Percentiles rank a stretch among this genome's conserved stretches.
phyloP scores from a whole-genome alignment of 306 rosid genomes.

The Glycine soja region DNA sequence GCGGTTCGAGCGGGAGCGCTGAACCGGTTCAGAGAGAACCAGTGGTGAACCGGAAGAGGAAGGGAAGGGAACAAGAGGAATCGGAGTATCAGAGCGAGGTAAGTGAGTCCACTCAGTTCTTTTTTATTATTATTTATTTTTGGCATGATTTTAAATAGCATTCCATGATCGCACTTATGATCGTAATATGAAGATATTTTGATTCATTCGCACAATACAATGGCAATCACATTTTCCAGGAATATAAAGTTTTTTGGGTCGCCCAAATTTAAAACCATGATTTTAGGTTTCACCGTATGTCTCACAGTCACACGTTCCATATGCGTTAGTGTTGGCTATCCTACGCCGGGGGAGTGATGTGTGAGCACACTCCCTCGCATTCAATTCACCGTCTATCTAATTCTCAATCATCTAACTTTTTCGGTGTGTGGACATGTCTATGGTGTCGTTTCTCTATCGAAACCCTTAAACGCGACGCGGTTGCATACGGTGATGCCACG shows the following conservation, averaged over 20 bases:
- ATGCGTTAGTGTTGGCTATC: conserved; percentile 37
- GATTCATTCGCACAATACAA: too few species aligned
- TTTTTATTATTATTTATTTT: too few species aligned
- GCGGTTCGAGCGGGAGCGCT: conserved; percentile 58
- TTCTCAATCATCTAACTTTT: conserved; percentile 1
- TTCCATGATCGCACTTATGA: too few species aligned
- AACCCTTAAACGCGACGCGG: conserved; percentile 8
- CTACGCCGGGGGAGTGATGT: conserved; percentile 47
- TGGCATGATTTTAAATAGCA: too few species aligned
- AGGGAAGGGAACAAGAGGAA: conserved; percentile 60
- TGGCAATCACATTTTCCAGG: too few species aligned
- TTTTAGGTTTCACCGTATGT: neutral
- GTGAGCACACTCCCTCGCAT: conserved; percentile 39
- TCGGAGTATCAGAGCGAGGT: conserved; percentile 70
- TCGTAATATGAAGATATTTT: too few species aligned
- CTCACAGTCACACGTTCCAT: neutral
- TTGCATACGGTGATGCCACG: conserved; percentile 26
- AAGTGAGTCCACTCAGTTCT: conserved; percentile 36
- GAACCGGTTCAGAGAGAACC: conserved; percentile 50
- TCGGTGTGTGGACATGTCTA: conserved; percentile 22
- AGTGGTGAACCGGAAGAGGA: conserved; percentile 66
- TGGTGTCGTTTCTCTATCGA: neutral
- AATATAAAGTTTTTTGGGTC: too few species aligned
- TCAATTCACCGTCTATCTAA: conserved; percentile 20
- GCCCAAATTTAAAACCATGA: too few species aligned